phyloP scores from a whole-genome alignment of 2,329 filamentous ascomycete species.

The Colletotrichum abscissum region DNA sequence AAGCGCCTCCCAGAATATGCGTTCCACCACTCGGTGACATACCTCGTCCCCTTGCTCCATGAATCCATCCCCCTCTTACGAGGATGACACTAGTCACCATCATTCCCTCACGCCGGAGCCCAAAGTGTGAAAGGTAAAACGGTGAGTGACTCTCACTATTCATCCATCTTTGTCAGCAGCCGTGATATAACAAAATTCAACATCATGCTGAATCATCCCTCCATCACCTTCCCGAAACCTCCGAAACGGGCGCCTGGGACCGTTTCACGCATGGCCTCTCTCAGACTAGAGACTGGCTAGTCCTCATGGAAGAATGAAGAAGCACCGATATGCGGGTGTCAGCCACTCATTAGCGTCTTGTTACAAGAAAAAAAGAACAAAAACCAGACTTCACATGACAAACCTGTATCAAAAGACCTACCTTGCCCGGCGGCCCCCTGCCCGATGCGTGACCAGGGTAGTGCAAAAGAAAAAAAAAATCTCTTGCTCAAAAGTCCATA shows the following conservation, averaged over 20 bases:
- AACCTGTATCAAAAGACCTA: not conserved
- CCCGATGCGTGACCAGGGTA: not conserved
- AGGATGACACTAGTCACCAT: not conserved
- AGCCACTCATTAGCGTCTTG: not conserved
- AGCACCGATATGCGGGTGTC: not conserved
- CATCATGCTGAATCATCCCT: not conserved
- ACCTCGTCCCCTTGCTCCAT: not conserved
- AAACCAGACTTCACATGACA: not conserved
- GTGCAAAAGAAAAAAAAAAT: not conserved
- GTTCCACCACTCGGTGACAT: not conserved
- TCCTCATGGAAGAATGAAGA: no score
- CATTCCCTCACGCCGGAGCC: not conserved
- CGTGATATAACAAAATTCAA: not conserved
- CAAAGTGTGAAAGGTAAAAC: not conserved
- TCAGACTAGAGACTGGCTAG: not conserved
- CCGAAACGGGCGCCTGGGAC: not conserved
- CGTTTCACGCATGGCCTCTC: not conserved
- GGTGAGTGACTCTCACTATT: not conserved
- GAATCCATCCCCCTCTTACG: not conserved
- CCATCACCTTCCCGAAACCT: not conserved
- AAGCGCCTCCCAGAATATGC: not conserved
- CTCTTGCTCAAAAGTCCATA: not conserved
- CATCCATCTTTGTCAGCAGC: not conserved
- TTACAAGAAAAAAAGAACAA: not conserved
- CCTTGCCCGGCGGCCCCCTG: not conserved